These are phyloP conservation scores for Komagataella pseudopastoris DNA, from an alignment of 805 yeast species.

Conservation along the genomic window DNA sequence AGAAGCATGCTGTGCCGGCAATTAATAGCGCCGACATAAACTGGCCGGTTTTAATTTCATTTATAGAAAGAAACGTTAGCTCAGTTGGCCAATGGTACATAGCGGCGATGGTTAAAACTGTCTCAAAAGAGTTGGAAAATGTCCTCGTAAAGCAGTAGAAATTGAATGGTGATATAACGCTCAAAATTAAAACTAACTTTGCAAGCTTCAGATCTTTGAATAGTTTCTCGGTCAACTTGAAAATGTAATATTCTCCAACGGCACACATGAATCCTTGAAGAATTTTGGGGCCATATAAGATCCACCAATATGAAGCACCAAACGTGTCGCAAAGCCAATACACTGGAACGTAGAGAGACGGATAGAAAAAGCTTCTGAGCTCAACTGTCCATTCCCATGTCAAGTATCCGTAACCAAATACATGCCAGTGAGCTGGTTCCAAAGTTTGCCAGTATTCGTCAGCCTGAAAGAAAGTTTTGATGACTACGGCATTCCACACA, in stretches of 20 bases:
- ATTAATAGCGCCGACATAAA: slow-evolving; percentile 27
- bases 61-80: not conserved
- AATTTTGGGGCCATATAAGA: slow-evolving; percentile 46
- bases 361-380: slow-evolving; percentile 69
- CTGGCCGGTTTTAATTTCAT: slow-evolving; percentile 4
- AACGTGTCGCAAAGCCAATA: slow-evolving; percentile 20
- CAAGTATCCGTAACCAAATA: slow-evolving; percentile 66
- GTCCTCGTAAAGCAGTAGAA: slow-evolving; percentile 74
- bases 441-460: slow-evolving; percentile 91
- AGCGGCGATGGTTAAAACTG: slow-evolving; percentile 53
- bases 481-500: slow-evolving; percentile 46
- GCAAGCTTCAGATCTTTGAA: slow-evolving; percentile 22
- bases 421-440: slow-evolving; percentile 76
- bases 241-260: slow-evolving; percentile 51
- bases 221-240: slow-evolving; percentile 22
- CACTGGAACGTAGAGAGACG: slow-evolving; percentile 47
- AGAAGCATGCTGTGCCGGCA: slow-evolving; percentile 51
- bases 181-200: slow-evolving; percentile 28
- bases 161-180: slow-evolving; percentile 61
- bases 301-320: slow-evolving; percentile 17
- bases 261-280: slow-evolving; percentile 61
- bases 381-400: slow-evolving; percentile 93
- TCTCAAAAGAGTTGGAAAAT: slow-evolving; percentile 75
- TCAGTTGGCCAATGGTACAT: slow-evolving; percentile 53
- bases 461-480: slow-evolving; percentile 79